Evolutionary conservation across 352 stramenopile species (phyloP), one percentile per base, ranked within the genome.

Genomic region (Phytophthora lateralis): DNA sequence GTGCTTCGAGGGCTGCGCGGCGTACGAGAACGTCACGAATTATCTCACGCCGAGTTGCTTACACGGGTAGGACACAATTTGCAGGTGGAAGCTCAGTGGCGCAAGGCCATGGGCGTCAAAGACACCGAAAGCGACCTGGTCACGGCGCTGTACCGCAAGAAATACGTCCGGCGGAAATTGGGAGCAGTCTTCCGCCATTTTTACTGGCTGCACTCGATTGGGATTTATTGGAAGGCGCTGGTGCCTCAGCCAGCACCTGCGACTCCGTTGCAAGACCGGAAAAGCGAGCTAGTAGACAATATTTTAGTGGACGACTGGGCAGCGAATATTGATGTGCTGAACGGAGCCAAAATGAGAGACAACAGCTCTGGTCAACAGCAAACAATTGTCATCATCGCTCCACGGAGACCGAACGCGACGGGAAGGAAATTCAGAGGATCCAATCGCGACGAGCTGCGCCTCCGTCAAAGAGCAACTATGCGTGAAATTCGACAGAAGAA

Each of bases 81-180:
- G 52, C 75, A 84, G 47, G 79, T 90, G 41, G 80, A 88, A 53
- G 69, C 69, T 9, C 80, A 90, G 63, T 90, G 80, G 80, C 76
- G 80, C 14, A 75, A 71, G 45, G 78, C 80, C 9, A 87, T 90
- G 76, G 80, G 80, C 26, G 63, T 90, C 30, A 63, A 69, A 29
- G 80, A 87, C 53, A 78, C 69, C 0, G 80, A 87, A 43, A 88
- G 52, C 47, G 70, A 73, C 42, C 41, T 90, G 1, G 70, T 90
- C 34, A 66, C 69, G 24, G 80, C 78, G n/a, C 42, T 90, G 5
- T 90, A 90, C 26, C 73, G 78, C 9, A 84, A 79, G 41, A 87
- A 85, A 43, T 90, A 84, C 54, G 69, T 88, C 20, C 76, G 76
- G 21, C 60, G 60, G 24, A 69, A 74, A 2, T 52, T 88, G 10